Conservation (phyloP, 2,329 filamentous ascomycete genomes). For the Colletotrichum sp. region DNA sequence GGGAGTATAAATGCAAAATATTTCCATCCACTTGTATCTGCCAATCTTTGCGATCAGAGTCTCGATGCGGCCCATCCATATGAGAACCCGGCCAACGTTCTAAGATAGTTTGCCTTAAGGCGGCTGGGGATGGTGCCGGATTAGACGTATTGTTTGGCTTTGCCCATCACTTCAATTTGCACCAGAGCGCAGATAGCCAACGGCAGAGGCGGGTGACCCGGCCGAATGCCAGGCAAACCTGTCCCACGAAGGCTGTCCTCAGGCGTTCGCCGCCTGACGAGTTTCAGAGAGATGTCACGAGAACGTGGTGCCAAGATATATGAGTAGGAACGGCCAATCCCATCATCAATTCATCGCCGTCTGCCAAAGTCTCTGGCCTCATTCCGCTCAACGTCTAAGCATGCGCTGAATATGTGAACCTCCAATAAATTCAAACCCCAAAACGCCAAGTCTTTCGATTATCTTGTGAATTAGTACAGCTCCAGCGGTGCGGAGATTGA, state of each 20-base stretch:
- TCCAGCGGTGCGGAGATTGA: neutral
- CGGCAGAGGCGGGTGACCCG: neutral
- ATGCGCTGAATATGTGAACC: neutral
- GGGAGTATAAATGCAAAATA: too few species aligned
- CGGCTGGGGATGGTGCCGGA: too few species aligned
- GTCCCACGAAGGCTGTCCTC: neutral
- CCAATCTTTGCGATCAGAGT: too few species aligned
- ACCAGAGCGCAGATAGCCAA: neutral
- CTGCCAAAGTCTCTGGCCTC: neutral
- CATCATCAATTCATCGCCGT: neutral
- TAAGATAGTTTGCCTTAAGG: too few species aligned
- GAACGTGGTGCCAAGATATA: neutral
- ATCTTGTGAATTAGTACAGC: neutral
- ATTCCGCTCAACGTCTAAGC: accelerated
- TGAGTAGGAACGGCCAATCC: neutral
- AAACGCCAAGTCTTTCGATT: neutral
- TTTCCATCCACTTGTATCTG: too few species aligned
- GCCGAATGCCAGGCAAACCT: neutral
- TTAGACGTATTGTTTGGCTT: too few species aligned
- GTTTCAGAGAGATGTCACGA: neutral
- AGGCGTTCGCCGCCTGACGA: neutral
- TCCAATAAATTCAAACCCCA: neutral
- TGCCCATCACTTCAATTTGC: too few species aligned
- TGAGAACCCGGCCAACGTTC: too few species aligned
- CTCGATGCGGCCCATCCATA: too few species aligned